Conservation (phyloP, 805 yeast species). For the Candida gorgasii region DNA sequence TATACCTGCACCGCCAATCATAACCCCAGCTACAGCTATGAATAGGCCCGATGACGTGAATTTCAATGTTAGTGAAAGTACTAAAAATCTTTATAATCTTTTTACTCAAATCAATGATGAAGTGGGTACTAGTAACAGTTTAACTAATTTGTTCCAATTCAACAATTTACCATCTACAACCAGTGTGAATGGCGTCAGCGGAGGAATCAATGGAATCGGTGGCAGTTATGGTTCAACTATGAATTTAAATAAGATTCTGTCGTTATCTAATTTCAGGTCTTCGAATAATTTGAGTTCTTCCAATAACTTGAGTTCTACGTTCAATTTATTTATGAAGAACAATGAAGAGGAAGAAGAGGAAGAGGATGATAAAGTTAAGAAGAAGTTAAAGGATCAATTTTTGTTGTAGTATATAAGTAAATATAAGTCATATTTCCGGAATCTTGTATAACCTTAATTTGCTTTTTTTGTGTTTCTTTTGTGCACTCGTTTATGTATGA, state of each 20-base stretch:
- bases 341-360: constrained; percentile 8
- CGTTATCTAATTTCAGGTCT: constrained; percentile 15
- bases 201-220: constrained; percentile 4
- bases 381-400: constrained; percentile 13
- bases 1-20: constrained; percentile 16
- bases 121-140: constrained; percentile 18
- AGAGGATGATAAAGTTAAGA: constrained; percentile 12
- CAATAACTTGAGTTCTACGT: constrained; percentile 15
- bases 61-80: constrained; percentile 26
- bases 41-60: constrained; percentile 16
- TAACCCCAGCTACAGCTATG: constrained; percentile 11
- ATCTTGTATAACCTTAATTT: too few relatives aligned
- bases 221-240: constrained; percentile 10
- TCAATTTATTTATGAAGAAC: constrained; percentile 16
- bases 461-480: too few relatives aligned
- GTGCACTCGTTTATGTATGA: too few relatives aligned
- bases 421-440: too few relatives aligned
- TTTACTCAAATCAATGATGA: constrained; percentile 30
- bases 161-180: constrained; percentile 9
- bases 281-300: constrained; percentile 14
- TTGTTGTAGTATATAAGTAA: constrained; percentile 8
- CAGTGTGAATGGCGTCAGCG: neutral
- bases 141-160: constrained; percentile 28
- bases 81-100: constrained; percentile 30
- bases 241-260: constrained; percentile 13